Percentiles rank a stretch among this genome's conserved stretches.
These are phyloP conservation scores for Fusarium equiseti DNA, from an alignment of 2,329 filamentous ascomycete genomes.

Conservation along the genomic window DNA sequence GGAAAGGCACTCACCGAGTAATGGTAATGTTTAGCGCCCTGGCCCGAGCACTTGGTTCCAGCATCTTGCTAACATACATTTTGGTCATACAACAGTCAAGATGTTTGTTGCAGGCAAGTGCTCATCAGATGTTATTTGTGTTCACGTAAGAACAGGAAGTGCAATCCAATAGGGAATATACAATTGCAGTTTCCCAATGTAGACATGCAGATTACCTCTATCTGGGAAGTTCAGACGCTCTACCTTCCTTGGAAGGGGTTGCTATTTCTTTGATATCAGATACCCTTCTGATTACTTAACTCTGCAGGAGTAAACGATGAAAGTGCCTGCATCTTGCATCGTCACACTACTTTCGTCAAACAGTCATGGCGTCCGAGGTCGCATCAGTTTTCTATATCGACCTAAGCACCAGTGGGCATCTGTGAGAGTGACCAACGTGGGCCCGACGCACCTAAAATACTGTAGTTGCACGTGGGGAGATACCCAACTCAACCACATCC, in stretches of 20 bases:
- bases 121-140: not conserved
- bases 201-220: not conserved
- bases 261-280: not conserved
- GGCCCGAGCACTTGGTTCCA: conserved; percentile 23
- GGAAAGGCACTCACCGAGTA: conserved; percentile 20
- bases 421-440: conserved; percentile 4
- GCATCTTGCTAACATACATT: conserved; percentile 8
- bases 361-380: not conserved
- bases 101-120: not conserved
- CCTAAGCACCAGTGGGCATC: not conserved
- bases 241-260: not conserved
- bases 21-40: conserved; percentile 12
- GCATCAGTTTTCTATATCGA: not conserved
- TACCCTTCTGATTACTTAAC: not conserved
- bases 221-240: not conserved
- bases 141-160: not conserved
- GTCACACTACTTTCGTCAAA: not conserved
- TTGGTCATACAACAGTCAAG: not conserved
- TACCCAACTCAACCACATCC: conserved; percentile 24
- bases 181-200: not conserved
- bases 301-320: not conserved
- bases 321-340: not conserved
- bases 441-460: conserved; percentile 18
- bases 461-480: conserved; percentile 12
- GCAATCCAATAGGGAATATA: too few species aligned